Evolutionary conservation across 2,329 filamentous ascomycete species (phyloP).

Genomic region (Neofusicoccum kwambonambiense): DNA sequence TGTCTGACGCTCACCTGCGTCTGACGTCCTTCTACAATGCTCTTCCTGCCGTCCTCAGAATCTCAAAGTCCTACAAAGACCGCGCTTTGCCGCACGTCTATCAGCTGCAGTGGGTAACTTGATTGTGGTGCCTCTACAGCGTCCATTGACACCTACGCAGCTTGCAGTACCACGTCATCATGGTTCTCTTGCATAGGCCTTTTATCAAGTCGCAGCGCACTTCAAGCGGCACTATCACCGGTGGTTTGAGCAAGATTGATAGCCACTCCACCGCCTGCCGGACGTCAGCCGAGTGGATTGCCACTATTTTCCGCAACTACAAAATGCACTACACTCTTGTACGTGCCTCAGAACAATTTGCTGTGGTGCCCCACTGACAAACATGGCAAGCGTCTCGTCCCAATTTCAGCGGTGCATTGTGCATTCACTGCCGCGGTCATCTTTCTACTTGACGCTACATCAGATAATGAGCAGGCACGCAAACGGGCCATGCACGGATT

Average conservation of each 20-base stretch:
- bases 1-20: background rate
- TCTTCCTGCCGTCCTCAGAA: background rate
- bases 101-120: background rate
- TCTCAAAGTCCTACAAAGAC: background rate
- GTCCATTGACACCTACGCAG: background rate
- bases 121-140: too few relatives aligned
- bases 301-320: background rate
- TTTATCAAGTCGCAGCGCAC: background rate
- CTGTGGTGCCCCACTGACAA: background rate
- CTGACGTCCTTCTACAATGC: background rate
- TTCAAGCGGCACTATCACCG: background rate
- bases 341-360: background rate
- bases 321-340: background rate
- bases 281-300: background rate
- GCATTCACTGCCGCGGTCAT: conserved; percentile 1
- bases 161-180: background rate
- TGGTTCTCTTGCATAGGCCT: background rate
- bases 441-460: background rate
- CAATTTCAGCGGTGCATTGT: background rate
- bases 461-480: background rate
- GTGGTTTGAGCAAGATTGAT: background rate
- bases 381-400: background rate
- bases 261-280: background rate
- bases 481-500: background rate
- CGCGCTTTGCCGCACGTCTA: background rate